phyloP scores from a whole-genome alignment of 352 stramenopile species.

The Albugo candida region DNA sequence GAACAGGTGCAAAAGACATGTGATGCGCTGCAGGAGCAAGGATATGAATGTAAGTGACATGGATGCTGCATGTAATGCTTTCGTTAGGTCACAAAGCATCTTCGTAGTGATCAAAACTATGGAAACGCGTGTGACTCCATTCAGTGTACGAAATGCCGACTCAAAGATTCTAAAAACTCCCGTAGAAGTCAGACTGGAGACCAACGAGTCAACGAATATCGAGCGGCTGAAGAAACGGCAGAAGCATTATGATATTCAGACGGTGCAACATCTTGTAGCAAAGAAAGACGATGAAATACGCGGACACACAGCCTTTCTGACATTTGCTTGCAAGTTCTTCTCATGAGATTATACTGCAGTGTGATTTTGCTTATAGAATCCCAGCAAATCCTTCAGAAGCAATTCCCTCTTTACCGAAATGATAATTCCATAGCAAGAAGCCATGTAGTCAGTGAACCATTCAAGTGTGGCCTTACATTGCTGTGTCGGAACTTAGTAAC shows the following conservation, averaged over 20 bases:
- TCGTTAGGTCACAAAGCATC: background rate
- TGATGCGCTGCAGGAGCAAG: conserved; percentile 37
- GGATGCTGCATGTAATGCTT: background rate
- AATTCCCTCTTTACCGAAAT: conserved; percentile 71
- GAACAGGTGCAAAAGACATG: conserved; percentile 94
- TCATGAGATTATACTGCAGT: background rate
- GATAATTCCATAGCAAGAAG: conserved; percentile 78
- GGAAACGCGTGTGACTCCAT: conserved; percentile 84
- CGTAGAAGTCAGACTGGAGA: background rate
- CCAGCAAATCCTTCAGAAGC: conserved; percentile 37
- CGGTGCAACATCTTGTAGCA: background rate
- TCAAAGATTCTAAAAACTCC: conserved; percentile 41
- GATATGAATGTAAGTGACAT: conserved; percentile 55
- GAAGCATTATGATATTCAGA: background rate
- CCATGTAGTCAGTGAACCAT: conserved; percentile 89
- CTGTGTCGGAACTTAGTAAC: conserved; percentile 77
- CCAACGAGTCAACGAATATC: too few species aligned
- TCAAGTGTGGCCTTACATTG: conserved; percentile 77
- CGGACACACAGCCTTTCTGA: conserved; percentile 72
- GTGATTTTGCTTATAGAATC: too few species aligned
- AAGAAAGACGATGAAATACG: conserved; percentile 76
- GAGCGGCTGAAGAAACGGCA: background rate
- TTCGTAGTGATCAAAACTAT: conserved; percentile 68
- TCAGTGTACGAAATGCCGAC: conserved; percentile 42
- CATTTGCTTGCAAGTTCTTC: conserved; percentile 64